phyloP scores from a whole-genome alignment of 1,284 basidiomycete species.

The Cerrena zonata region DNA sequence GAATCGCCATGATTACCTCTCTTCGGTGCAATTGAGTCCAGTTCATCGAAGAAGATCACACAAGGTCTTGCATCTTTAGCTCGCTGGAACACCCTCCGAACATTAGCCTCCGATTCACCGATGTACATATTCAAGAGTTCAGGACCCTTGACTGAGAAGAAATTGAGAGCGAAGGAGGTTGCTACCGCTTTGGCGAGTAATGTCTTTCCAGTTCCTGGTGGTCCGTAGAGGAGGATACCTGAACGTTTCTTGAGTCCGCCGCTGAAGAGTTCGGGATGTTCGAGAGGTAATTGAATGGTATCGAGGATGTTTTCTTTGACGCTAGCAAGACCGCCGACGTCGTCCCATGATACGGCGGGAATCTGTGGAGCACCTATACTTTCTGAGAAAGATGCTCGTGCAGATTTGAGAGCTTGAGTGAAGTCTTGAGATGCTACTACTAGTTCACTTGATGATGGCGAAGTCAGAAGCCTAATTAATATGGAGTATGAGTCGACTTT shows the following conservation, averaged over 20 bases:
- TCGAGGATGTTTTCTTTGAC: conserved; percentile 95
- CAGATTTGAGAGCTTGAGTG: conserved; percentile 67
- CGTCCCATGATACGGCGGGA: conserved; percentile 95
- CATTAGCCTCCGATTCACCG: conserved; percentile 95
- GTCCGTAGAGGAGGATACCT: conserved; percentile 86
- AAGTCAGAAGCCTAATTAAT: background rate
- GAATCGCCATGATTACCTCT: conserved; percentile 92
- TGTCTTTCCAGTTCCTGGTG: conserved; percentile 95
- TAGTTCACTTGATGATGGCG: background rate
- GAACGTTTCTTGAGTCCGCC: conserved; percentile 94
- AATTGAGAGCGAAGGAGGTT: conserved; percentile 87
- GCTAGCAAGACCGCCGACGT: conserved; percentile 85
- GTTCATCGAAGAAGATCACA: conserved; percentile 96
- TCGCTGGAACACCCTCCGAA: conserved; percentile 85
- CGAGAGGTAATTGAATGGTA: conserved; percentile 92
- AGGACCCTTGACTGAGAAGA: conserved; percentile 95
- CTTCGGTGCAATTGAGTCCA: conserved; percentile 94
- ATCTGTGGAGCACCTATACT: conserved; percentile 96
- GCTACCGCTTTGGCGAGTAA: conserved; percentile 91
- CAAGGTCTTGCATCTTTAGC: conserved; percentile 88
- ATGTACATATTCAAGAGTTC: conserved; percentile 98
- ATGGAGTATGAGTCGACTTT: too few relatives aligned
- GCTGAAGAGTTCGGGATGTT: conserved; percentile 90
- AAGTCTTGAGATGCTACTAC: conserved; percentile 49
- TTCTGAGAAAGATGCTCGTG: conserved; percentile 79